Percentiles rank a stretch among this genome's conserved stretches.
phyloP scores from a whole-genome alignment of 345 rosid species.

The Pelargonium nanum region DNA sequence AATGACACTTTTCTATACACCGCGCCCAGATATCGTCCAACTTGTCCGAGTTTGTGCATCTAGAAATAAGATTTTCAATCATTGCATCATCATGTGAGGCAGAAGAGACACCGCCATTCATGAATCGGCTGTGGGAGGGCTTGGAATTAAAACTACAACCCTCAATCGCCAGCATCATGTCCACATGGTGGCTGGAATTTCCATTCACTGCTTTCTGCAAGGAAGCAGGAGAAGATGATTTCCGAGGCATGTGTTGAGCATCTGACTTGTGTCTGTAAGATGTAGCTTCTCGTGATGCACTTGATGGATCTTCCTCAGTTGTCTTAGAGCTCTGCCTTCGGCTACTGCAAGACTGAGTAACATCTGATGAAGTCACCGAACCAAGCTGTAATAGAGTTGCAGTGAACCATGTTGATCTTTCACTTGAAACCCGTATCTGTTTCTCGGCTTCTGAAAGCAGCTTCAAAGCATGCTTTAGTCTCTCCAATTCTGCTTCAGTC shows the following conservation, averaged over 20 bases:
- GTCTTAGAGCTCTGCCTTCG: slow-evolving; percentile 77
- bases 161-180: slow-evolving; percentile 24
- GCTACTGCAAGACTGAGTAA: slow-evolving; percentile 65
- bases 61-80: slow-evolving; percentile 30
- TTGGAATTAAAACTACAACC: slow-evolving; percentile 31
- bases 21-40: slow-evolving; percentile 62
- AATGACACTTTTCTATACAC: slow-evolving; percentile 83
- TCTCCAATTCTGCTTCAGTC: slow-evolving; percentile 72
- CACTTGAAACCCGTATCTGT: slow-evolving; percentile 74
- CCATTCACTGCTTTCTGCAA: slow-evolving; percentile 34
- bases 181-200: slow-evolving; percentile 30
- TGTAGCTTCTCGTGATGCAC: slow-evolving; percentile 51
- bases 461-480: slow-evolving; percentile 83
- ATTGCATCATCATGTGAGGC: slow-evolving; percentile 30
- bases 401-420: slow-evolving; percentile 96
- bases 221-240: slow-evolving; percentile 50
- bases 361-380: slow-evolving; percentile 67
- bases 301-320: slow-evolving; percentile 73
- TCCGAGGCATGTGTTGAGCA: slow-evolving; percentile 29
- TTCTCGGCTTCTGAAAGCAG: slow-evolving; percentile 96
- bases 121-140: slow-evolving; percentile 26
- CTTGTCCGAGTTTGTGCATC: slow-evolving; percentile 44
- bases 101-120: slow-evolving; percentile 24
- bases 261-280: slow-evolving; percentile 48
- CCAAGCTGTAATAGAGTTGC: slow-evolving; percentile 91